Conservation (phyloP, 805 yeast genomes). For the Naumovozyma dairenensis region DNA sequence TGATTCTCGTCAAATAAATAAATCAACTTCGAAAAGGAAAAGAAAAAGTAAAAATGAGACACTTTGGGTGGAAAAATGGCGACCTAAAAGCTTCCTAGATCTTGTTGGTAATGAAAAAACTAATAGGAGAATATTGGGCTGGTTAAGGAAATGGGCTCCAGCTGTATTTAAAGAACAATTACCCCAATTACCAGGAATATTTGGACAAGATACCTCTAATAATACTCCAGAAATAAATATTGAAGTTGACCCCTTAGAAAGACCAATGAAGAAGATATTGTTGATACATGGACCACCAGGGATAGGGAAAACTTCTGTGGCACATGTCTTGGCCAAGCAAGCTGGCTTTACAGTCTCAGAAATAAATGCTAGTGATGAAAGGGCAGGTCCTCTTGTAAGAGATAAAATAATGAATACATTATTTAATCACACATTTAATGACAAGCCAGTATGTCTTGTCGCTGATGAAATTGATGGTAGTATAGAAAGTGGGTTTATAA, state of each 20-base stretch:
- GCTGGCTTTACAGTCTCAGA: conserved; percentile 75
- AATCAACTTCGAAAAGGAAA: not conserved
- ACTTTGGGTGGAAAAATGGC: conserved; percentile 56
- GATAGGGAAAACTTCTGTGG: conserved; percentile 81
- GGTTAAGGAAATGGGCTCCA: conserved; percentile 62
- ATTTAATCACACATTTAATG: conserved; percentile 54
- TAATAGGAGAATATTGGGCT: conserved; percentile 47
- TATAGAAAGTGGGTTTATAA: conserved; percentile 54
- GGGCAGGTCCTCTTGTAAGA: conserved; percentile 47
- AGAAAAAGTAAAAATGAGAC: conserved; percentile 3
- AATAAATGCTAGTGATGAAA: conserved; percentile 76
- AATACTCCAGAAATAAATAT: conserved; percentile 4
- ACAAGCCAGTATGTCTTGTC: conserved; percentile 70
- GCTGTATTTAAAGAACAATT: conserved; percentile 42
- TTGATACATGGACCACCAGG: conserved; percentile 91
- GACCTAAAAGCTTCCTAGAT: conserved; percentile 55
- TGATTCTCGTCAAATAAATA: not conserved
- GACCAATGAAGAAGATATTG: conserved; percentile 56
- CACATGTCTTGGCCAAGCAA: conserved; percentile 74
- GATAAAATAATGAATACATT: conserved; percentile 54
- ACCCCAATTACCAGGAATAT: conserved; percentile 17
- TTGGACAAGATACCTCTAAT: too few species aligned
- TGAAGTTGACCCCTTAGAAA: conserved; percentile 38
- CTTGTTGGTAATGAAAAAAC: conserved; percentile 59
- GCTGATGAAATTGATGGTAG: conserved; percentile 89